These are phyloP conservation scores for Mucor indicus DNA, from an alignment of 371 early-diverging fungal genomes.

Conservation along the genomic window DNA sequence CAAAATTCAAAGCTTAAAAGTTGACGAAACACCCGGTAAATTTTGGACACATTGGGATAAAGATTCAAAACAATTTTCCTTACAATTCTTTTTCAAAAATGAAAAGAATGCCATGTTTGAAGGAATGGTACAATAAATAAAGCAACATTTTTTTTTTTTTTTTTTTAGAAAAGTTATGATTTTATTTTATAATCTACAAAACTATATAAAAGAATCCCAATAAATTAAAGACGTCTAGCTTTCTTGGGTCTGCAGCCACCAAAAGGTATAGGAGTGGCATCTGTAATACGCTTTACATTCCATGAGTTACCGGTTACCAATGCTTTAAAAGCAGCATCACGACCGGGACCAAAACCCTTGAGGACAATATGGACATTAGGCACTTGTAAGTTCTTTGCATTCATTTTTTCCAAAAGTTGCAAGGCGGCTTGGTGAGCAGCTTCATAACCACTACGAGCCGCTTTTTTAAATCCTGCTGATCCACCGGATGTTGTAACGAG, in stretches of 20 bases:
- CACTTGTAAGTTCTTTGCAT: conserved; percentile 63
- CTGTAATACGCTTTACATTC: conserved; percentile 76
- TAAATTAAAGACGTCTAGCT: conserved; percentile 81
- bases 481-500: conserved; percentile 80
- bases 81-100: conserved; percentile 83
- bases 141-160: conserved; percentile 2
- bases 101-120: conserved; percentile 27
- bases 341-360: conserved; percentile 90
- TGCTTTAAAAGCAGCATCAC: conserved; percentile 91
- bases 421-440: conserved; percentile 91
- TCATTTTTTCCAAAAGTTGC: conserved; percentile 65
- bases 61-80: conserved; percentile 81
- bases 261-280: conserved; percentile 90
- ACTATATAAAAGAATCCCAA: no score
- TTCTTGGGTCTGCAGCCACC: conserved; percentile 95
- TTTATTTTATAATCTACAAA: neutral
- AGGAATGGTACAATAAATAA: conserved; percentile 9
- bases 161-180: neutral
- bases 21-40: conserved; percentile 81
- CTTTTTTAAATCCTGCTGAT: conserved; percentile 84
- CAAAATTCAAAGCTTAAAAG: conserved; percentile 90
- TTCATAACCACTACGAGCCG: conserved; percentile 87
- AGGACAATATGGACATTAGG: conserved; percentile 74
- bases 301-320: conserved; percentile 60
- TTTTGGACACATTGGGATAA: conserved; percentile 95